Evolutionary conservation across 192 early-diverging fungal genomes (phyloP).

Genomic region (Funneliformis geosporum): DNA sequence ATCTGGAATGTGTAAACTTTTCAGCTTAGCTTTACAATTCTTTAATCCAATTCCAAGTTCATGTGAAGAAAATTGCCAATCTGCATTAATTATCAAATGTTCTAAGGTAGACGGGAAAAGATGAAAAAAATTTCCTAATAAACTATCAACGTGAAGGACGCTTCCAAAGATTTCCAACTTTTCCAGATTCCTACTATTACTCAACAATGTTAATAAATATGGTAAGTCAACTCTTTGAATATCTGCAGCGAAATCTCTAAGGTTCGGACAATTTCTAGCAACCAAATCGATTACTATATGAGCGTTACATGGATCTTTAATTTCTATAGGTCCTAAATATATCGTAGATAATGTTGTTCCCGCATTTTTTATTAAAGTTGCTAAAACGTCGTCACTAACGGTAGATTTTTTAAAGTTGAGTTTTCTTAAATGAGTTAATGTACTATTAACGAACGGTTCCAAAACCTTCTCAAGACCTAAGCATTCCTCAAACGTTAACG

Average conservation of each 20-base stretch:
- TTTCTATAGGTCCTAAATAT: conserved; percentile 4
- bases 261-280: neutral
- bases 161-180: neutral
- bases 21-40: neutral
- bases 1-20: neutral
- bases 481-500: neutral
- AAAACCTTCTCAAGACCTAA: neutral
- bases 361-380: neutral
- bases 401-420: neutral
- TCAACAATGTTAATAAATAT: neutral
- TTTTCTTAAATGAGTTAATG: neutral
- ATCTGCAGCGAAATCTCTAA: neutral
- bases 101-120: neutral
- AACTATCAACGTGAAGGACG: neutral
- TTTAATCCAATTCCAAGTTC: neutral
- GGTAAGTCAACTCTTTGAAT: neutral
- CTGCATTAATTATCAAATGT: conserved; percentile 7
- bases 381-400: neutral
- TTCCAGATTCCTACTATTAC: neutral
- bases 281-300: neutral
- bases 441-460: neutral
- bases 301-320: neutral
- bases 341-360: neutral
- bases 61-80: neutral
- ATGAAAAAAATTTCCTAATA: neutral